phyloP scores from a whole-genome alignment of 192 early-diverging fungal species.

The Tieghemiomyces parasiticus region DNA sequence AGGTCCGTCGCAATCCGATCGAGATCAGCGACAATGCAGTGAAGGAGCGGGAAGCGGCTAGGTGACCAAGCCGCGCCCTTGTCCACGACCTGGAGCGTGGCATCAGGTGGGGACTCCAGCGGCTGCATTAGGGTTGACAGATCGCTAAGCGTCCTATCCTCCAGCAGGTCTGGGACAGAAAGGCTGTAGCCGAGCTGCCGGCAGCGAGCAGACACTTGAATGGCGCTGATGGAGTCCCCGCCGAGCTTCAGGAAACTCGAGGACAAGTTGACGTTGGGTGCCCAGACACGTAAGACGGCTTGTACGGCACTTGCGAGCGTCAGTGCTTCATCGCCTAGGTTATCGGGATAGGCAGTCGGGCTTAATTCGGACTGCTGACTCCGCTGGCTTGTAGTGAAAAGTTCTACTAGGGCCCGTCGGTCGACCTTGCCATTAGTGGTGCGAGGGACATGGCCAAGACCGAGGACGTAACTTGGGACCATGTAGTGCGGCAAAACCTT shows the following conservation, averaged over 20 bases:
- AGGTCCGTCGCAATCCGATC: too few relatives aligned
- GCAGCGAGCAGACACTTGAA: background rate
- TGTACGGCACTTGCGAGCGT: background rate
- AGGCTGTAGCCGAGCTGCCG: background rate
- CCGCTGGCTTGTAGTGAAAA: background rate
- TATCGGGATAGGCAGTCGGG: background rate
- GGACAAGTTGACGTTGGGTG: background rate
- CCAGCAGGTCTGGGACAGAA: background rate
- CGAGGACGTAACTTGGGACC: background rate
- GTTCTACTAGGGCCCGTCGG: background rate
- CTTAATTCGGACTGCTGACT: too few relatives aligned
- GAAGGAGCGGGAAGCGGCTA: too few relatives aligned
- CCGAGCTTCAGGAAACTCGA: background rate
- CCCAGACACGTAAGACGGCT: background rate
- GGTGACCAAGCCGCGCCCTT: too few relatives aligned
- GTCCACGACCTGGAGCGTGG: too few relatives aligned
- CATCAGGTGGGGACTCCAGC: too few relatives aligned
- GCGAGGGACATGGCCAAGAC: background rate
- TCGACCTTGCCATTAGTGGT: conserved; percentile 2
- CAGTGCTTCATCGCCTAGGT: background rate
- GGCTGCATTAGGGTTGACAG: background rate
- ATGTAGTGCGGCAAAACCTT: background rate
- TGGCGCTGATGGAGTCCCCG: background rate
- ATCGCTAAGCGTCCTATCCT: background rate
- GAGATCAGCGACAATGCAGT: too few relatives aligned